These are phyloP conservation scores for Aspergillus sp. DNA, from an alignment of 2,329 filamentous ascomycete species.

Conservation along the genomic window DNA sequence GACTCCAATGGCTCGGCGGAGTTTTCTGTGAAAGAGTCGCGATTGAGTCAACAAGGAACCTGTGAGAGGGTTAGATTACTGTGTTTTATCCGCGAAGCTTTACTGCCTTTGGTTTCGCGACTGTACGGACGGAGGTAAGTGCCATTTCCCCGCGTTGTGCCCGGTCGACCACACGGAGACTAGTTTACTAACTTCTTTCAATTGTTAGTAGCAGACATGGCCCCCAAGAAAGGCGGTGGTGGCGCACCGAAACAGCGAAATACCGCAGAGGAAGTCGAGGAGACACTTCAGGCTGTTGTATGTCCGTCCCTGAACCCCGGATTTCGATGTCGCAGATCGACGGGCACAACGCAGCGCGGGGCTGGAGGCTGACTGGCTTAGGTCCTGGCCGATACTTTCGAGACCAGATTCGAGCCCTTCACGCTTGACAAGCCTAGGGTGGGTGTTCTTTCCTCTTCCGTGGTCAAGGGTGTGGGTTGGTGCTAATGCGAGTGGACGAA, in stretches of 20 bases:
- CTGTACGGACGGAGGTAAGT: neutral
- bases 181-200: neutral
- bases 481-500: neutral
- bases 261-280: constrained; percentile 53
- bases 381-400: constrained; percentile 91
- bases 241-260: constrained; percentile 24
- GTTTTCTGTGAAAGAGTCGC: constrained; percentile 19
- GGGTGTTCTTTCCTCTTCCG: constrained; percentile 29
- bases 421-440: constrained; percentile 83
- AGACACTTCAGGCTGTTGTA: constrained; percentile 58
- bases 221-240: constrained; percentile 29
- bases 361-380: constrained; percentile 29
- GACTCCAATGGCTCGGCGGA: constrained; percentile 21
- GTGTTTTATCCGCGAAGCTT: neutral
- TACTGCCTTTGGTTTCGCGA: neutral
- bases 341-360: neutral
- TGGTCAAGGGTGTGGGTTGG: neutral
- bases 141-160: neutral
- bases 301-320: constrained; percentile 17
- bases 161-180: neutral
- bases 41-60: no score
- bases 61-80: neutral
- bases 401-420: constrained; percentile 84
- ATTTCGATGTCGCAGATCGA: neutral
- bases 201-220: constrained; percentile 19